phyloP scores from a whole-genome alignment of 2,329 filamentous ascomycete genomes.

The Fusarium continuum region DNA sequence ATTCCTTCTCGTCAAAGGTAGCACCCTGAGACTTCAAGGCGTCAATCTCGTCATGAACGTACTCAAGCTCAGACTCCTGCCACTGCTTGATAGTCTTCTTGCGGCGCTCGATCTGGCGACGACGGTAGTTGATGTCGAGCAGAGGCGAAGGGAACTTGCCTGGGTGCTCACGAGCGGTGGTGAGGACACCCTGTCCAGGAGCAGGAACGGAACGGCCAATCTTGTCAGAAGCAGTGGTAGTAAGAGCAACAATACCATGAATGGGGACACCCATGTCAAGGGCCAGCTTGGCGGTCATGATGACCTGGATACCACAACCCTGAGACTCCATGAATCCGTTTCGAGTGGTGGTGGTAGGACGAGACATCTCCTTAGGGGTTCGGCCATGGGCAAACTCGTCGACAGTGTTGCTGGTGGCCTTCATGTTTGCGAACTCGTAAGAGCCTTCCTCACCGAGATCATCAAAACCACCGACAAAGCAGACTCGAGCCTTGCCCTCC shows the following conservation, averaged over 20 bases:
- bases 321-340: slow-evolving; percentile 99
- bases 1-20: slow-evolving; percentile 83
- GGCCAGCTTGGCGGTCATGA: slow-evolving; percentile 96
- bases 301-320: slow-evolving; percentile 96
- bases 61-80: slow-evolving; percentile 95
- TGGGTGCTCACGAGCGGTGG: slow-evolving; percentile 88
- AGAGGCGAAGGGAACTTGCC: slow-evolving; percentile 95
- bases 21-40: slow-evolving; percentile 85
- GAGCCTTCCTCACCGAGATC: slow-evolving; percentile 99
- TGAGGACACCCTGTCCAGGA: slow-evolving; percentile 95
- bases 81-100: slow-evolving; percentile 95
- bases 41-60: slow-evolving; percentile 88
- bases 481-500: slow-evolving; percentile 96
- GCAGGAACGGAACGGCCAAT: slow-evolving; percentile 97
- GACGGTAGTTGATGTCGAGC: slow-evolving; percentile 96
- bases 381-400: slow-evolving; percentile 96
- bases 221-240: slow-evolving; percentile 97
- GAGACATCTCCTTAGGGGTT: slow-evolving; percentile 96
- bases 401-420: slow-evolving; percentile 96
- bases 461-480: slow-evolving; percentile 98
- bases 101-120: slow-evolving; percentile 91
- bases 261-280: slow-evolving; percentile 99
- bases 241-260: slow-evolving; percentile 91
- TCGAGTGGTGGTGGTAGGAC: slow-evolving; percentile 94
- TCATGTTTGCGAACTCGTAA: slow-evolving; percentile 99